Conservation (phyloP, 2,329 filamentous ascomycete genomes). For the Aquanectria penicillioides region DNA sequence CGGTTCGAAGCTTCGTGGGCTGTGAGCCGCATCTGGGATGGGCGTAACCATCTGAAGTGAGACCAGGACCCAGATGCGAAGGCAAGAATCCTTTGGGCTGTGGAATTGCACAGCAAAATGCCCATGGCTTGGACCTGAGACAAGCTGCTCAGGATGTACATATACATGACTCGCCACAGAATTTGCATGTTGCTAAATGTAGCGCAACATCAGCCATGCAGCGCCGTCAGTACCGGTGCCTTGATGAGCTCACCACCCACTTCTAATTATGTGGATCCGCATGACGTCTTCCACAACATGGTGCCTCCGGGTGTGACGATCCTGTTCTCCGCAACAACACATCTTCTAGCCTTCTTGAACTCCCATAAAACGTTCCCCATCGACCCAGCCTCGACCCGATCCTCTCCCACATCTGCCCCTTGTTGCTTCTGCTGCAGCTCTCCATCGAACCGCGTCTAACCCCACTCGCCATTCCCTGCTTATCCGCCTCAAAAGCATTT, state of each 20-base stretch:
- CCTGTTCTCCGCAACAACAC: conserved; percentile 44
- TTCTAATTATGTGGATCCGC: conserved; percentile 36
- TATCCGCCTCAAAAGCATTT: conserved; percentile 26
- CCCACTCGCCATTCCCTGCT: conserved; percentile 35
- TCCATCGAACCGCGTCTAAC: conserved; percentile 29
- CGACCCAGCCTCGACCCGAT: conserved; percentile 33
- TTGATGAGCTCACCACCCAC: conserved; percentile 27
- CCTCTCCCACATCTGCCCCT: conserved; percentile 34
- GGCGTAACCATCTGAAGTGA: conserved; percentile 28
- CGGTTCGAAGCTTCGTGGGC: conserved; percentile 34
- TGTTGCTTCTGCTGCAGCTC: conserved; percentile 33
- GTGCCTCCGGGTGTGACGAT: conserved; percentile 39
- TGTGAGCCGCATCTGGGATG: conserved; percentile 41
- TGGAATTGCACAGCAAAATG: conserved; percentile 14
- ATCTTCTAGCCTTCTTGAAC: conserved; percentile 32
- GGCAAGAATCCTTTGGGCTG: conserved; percentile 27
- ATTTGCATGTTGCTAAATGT: neutral
- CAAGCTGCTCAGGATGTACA: conserved; percentile 1
- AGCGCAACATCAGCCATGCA: neutral
- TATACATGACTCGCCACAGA: neutral
- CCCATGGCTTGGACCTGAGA: conserved; percentile 34
- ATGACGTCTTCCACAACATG: conserved; percentile 42
- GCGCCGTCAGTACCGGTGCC: conserved; percentile 13
- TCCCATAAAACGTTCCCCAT: conserved; percentile 43
- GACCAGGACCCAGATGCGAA: conserved; percentile 26